Percentiles rank a stretch among this genome's conserved stretches.
Conservation (phyloP, 768 basidiomycete species). For the Sistotremastrum niveocremeum region DNA sequence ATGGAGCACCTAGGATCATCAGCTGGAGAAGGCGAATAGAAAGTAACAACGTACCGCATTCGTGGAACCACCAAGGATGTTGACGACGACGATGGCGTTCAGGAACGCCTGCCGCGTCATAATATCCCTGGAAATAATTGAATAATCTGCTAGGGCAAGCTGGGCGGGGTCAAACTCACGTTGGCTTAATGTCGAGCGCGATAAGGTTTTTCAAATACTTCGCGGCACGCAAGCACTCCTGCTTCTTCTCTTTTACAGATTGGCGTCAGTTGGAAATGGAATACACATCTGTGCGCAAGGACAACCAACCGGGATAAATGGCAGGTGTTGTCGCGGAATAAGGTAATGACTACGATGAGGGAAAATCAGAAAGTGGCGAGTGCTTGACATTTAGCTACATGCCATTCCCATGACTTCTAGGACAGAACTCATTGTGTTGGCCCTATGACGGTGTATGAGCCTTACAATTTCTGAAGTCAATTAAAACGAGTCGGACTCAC, state of each 20-base stretch:
- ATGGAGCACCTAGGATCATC: conserved; percentile 52
- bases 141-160: background rate
- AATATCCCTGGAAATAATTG: conserved; percentile 32
- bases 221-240: conserved; percentile 71
- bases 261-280: too few relatives aligned
- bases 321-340: conserved; percentile 33
- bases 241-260: conserved; percentile 48
- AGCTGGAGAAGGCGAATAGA: background rate
- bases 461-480: background rate
- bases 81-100: conserved; percentile 73
- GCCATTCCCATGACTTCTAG: conserved; percentile 71
- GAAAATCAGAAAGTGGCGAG: conserved; percentile 48
- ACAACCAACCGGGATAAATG: conserved; percentile 41
- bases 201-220: conserved; percentile 63
- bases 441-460: conserved; percentile 23
- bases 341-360: conserved; percentile 41
- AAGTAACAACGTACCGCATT: conserved; percentile 46
- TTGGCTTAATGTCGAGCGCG: conserved; percentile 72
- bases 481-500: conserved; percentile 19
- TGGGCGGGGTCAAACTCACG: conserved; percentile 19
- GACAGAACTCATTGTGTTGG: conserved; percentile 81
- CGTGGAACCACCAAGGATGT: conserved; percentile 75
- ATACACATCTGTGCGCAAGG: background rate
- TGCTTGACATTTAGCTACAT: too few relatives aligned
- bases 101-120: conserved; percentile 59